Base-by-base conservation (phyloP, 1,284 basidiomycete species). In the Hypsizygus ulmarius region DNA sequence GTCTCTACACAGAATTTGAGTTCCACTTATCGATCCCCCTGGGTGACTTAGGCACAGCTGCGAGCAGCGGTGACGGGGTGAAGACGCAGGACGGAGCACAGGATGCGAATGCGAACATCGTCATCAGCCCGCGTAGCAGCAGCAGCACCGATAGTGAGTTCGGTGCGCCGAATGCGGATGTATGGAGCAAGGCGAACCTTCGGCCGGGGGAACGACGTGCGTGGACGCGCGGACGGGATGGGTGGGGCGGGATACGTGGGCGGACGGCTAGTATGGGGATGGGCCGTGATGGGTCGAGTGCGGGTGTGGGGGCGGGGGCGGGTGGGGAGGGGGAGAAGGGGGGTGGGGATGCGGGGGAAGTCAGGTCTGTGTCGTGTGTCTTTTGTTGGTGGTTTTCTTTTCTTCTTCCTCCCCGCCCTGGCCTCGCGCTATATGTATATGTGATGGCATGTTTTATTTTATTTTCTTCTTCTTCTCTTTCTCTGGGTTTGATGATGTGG, bases 191-290 rank as follows among this genome's bases (percentile, higher is more conserved):
- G 60, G 42, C 59, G 5, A 71, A 82, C 57, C 59, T 90, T 34
- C 71, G 67, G 47, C 57, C 68, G 0, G 75, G 68, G 0, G 87
- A 90, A 59, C 67, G 85, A 9, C 66, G 66, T 9, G 74, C 74
- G 11, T 90, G 87, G 87, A 88, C 85, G 25, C 71, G 84, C 19
- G 80, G 82, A 0, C 65, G 81, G 37, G 87, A 90, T 59, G 87
- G 87, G 3, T 88, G 84, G 82, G 82, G 77, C 55, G 79, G 78
- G 0, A 70, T 83, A 32, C 41, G 14, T 11, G 35, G 43, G 16
- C 12, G 27, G 28, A 10, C 18, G 27, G 29, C 8, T 37, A 29
- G 15, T 11, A 5, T 49, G 29, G 28, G 21, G 14, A 16, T 29
- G 10, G 12, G 19, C 12, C 11, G 43, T 21, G 16, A 41, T 16